These are phyloP conservation scores for Verbascum thapsus DNA, from an alignment of 257 asterid species.

Conservation along the genomic window DNA sequence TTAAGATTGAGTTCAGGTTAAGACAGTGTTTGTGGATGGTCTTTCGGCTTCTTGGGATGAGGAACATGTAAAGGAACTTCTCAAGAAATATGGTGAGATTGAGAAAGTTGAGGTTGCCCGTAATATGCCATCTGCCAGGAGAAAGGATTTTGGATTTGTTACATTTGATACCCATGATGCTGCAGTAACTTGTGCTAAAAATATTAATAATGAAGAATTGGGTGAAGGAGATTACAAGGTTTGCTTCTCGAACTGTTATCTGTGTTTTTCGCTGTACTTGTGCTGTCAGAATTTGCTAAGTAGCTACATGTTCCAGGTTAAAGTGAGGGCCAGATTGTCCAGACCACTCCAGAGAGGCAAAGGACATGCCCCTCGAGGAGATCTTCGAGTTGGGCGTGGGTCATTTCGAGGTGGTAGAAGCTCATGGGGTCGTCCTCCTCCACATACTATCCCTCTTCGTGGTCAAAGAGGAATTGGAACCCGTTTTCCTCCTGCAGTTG, in stretches of 20 bases:
- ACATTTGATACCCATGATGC: slow-evolving; percentile 88
- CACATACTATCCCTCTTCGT: slow-evolving; percentile 58
- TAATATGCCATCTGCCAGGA: slow-evolving; percentile 97
- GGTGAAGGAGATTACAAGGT: slow-evolving; percentile 94
- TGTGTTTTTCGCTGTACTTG: slow-evolving; percentile 2
- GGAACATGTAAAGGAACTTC: slow-evolving; percentile 66
- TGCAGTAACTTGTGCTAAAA: slow-evolving; percentile 86
- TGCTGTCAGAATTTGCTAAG: slow-evolving; percentile 26
- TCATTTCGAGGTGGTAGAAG: slow-evolving; percentile 58
- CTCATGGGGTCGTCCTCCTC: slow-evolving; percentile 71
- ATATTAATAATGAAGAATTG: slow-evolving; percentile 85
- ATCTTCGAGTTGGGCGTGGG: slow-evolving; percentile 59
- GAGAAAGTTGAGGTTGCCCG: slow-evolving; percentile 96
- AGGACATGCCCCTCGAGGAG: slow-evolving; percentile 77
- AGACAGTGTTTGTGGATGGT: slow-evolving; percentile 96
- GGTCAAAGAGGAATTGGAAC: slow-evolving; percentile 57
- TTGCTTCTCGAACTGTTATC: slow-evolving; percentile 14
- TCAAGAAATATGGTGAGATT: slow-evolving; percentile 66
- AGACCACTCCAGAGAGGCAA: slow-evolving; percentile 97
- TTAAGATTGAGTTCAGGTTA: slow-evolving; percentile 61
- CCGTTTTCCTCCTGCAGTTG: slow-evolving; percentile 58
- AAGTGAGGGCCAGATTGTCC: slow-evolving; percentile 95
- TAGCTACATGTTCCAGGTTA: slow-evolving; percentile 59
- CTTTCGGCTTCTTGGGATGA: slow-evolving; percentile 91
- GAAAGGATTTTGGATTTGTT: slow-evolving; percentile 97